A percentile compares a stretch with the other conserved stretches of the same genome.
Conservation (phyloP, 345 rosid genomes). For the Lepidium africanum region DNA sequence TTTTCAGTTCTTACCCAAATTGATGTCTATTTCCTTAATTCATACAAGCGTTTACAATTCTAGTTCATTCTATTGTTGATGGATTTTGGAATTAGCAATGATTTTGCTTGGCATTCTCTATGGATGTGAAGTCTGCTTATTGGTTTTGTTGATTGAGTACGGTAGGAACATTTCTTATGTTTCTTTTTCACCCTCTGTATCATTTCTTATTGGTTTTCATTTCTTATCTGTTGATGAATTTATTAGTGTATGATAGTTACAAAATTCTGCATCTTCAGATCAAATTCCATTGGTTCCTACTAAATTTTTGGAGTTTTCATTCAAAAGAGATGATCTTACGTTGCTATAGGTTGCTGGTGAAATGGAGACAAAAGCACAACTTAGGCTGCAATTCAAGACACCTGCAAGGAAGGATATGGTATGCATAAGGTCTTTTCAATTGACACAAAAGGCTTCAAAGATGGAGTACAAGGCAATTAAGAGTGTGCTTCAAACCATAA, state of each 20-base stretch:
- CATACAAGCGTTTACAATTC: background rate
- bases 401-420: conserved; percentile 94
- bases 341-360: conserved; percentile 80
- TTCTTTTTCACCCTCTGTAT: too few relatives aligned
- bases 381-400: conserved; percentile 86
- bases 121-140: background rate
- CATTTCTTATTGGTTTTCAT: too few relatives aligned
- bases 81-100: background rate
- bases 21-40: background rate
- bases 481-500: conserved; percentile 92
- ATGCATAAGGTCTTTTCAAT: conserved; percentile 89
- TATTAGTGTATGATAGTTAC: too few relatives aligned
- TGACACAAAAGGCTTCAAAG: conserved; percentile 90
- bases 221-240: too few relatives aligned
- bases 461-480: conserved; percentile 96
- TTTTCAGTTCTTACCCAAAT: background rate
- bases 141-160: background rate
- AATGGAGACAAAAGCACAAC: conserved; percentile 94
- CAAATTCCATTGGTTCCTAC: background rate
- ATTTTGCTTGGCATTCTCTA: background rate
- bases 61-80: background rate
- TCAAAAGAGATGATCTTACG: background rate
- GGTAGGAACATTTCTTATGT: background rate
- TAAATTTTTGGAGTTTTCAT: background rate
- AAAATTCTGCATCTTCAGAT: background rate